phyloP scores from a whole-genome alignment of 306 rosid genomes.

The Quercus robur region DNA sequence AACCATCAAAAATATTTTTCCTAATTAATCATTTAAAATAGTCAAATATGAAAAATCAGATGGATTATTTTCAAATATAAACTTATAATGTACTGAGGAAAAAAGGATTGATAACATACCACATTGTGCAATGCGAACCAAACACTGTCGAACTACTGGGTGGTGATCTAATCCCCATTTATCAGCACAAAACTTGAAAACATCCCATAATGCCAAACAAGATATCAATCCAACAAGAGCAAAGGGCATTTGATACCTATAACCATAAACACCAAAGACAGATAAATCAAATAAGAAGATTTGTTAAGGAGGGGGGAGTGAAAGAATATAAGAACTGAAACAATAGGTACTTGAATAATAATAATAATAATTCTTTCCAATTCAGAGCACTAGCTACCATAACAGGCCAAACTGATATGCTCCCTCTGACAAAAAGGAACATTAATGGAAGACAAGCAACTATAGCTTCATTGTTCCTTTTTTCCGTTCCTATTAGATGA shows the following conservation, averaged over 20 bases:
- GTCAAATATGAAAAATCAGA: background rate
- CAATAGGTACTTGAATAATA: background rate
- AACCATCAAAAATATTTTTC: too few relatives aligned
- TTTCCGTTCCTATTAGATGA: background rate
- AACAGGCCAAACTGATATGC: background rate
- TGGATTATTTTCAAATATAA: background rate
- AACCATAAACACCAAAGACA: constrained; percentile 16
- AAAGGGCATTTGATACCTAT: constrained; percentile 87
- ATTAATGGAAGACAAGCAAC: background rate
- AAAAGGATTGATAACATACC: constrained; percentile 44
- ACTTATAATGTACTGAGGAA: constrained; percentile 3
- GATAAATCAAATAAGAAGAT: constrained; percentile 12
- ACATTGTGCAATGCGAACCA: constrained; percentile 71
- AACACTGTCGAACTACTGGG: constrained; percentile 54
- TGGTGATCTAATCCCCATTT: constrained; percentile 65
- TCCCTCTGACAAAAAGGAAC: background rate
- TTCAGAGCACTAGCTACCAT: background rate
- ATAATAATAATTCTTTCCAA: background rate
- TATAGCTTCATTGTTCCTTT: background rate
- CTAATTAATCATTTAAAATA: background rate
- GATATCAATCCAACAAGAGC: constrained; percentile 79
- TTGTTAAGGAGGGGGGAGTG: background rate
- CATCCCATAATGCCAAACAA: constrained; percentile 83
- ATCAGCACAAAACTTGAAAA: constrained; percentile 56
- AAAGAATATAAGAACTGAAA: background rate